Base-by-base conservation (phyloP, 805 yeast genomes). In the Saccharomycopsis sp. region DNA sequence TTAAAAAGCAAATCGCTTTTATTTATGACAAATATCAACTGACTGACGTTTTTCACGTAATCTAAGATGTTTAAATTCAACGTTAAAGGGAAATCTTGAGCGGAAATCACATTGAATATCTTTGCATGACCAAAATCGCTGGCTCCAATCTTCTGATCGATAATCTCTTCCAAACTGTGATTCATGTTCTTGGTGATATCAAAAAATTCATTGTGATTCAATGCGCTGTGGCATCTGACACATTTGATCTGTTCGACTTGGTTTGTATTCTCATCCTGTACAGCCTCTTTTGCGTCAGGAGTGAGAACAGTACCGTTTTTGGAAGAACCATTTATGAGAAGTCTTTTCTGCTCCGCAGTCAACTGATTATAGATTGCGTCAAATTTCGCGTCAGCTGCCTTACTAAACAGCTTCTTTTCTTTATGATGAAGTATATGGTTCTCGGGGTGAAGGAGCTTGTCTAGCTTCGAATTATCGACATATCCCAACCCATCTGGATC, bases 81-180 rank as follows among this genome's bases (percentile, higher is more conserved):
- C 1, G 83, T 73, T 52, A 80, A 68, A 0, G 92, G 91, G 64
- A 85, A 84, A 63, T 85, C 90, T 5, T 73, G 64, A 1, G 82
- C 81, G 52, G 81, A 82, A 18, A 84, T 66, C 3, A 84, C 80
- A 64, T 83, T 79, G 7, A 83, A 79, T 2, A 82, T 44, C 21
- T 18, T 44, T 5, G 48, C 48, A 44, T 44, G 48, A 44, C 48
- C 21, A 18, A 44, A 44, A 16, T 44, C 48, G 21, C 21, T 44
- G 21, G 21, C 48, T 16, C 48, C 48, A 44, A 44, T 44, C 21
- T 44, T 44, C 16, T 44, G 48, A 16, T 44, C 48, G 16, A 44
- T 44, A 16, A 44, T 44, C 18, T 44, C 48, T 16, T 44, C 48
- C 8, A 44, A 20, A 16, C 16, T 44, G 48, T 16, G 16, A 44